Conservation (phyloP, 2,329 filamentous ascomycete genomes). For the Diplodia corticola region DNA sequence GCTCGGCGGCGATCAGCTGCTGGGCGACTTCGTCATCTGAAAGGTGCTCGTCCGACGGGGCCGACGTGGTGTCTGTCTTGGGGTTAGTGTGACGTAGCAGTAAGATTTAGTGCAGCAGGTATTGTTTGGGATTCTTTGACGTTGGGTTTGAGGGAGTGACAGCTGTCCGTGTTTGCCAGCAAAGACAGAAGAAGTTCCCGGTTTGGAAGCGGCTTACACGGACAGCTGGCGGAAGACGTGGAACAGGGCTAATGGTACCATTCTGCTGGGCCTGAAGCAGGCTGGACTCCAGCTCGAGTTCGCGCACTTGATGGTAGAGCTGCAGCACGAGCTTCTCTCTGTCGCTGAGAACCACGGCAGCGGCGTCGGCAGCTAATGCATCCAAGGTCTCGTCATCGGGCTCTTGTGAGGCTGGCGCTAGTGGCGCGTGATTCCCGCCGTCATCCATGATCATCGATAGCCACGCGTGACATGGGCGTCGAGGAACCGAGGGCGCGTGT, state of each 20-base stretch:
- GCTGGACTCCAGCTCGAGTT: conserved; percentile 70
- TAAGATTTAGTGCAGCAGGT: neutral
- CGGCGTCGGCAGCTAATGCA: conserved; percentile 46
- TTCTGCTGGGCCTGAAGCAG: conserved; percentile 54
- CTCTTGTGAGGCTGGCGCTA: neutral
- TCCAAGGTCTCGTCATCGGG: conserved; percentile 41
- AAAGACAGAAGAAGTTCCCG: neutral
- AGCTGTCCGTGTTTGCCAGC: neutral
- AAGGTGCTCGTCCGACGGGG: conserved; percentile 27
- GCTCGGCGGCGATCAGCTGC: conserved; percentile 57
- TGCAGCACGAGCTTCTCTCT: conserved; percentile 66
- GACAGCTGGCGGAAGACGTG: neutral
- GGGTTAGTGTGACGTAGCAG: conserved; percentile 24
- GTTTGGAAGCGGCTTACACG: neutral
- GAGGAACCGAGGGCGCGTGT: conserved; percentile 10
- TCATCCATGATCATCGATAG: conserved; percentile 20
- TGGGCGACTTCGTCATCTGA: conserved; percentile 55
- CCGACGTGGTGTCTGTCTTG: neutral
- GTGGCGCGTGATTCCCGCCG: neutral
- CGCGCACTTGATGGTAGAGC: conserved; percentile 70
- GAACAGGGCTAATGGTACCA: neutral
- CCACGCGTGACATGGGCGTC: conserved; percentile 19
- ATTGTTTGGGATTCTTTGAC: neutral
- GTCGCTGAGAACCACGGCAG: conserved; percentile 61
- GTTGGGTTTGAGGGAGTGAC: neutral